Percentiles rank a stretch among this genome's conserved stretches.
Conservation (phyloP, 495 filamentous ascomycete species). For the Venustampulla echinocandica region DNA sequence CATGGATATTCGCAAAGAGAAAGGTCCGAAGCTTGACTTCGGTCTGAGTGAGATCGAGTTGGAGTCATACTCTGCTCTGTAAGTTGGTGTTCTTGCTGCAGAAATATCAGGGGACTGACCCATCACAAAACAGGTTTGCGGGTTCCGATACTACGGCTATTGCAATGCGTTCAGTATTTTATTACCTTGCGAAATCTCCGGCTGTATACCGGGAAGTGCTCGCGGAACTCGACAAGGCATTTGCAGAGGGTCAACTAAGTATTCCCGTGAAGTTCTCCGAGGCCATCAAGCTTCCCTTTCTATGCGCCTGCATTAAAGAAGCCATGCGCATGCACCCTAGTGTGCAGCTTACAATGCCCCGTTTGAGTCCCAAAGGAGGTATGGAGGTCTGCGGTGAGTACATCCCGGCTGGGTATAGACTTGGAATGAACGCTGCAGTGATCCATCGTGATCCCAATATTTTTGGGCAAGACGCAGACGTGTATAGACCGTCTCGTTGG, state of each 20-base stretch:
- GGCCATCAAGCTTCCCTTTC: neutral
- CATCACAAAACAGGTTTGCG: neutral
- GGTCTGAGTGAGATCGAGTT: too few species aligned
- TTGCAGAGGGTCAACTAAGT: neutral
- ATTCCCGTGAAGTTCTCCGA: neutral
- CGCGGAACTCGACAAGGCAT: neutral
- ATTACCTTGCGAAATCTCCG: neutral
- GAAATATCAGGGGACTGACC: too few species aligned
- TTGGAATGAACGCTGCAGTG: constrained; percentile 46
- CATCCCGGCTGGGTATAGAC: constrained; percentile 39
- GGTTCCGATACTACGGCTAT: neutral
- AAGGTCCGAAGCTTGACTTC: neutral
- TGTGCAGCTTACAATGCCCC: constrained; percentile 51
- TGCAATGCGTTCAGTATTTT: neutral
- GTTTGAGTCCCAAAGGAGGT: constrained; percentile 51
- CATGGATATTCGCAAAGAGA: neutral
- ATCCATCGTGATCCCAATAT: constrained; percentile 24
- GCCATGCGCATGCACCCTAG: constrained; percentile 23
- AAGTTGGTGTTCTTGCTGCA: too few species aligned
- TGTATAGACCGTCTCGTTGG: neutral
- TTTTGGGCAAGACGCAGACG: neutral
- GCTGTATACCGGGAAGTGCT: neutral
- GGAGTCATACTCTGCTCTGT: too few species aligned
- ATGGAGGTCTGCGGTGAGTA: constrained; percentile 36
- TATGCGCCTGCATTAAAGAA: neutral